Evolutionary conservation across 1,284 basidiomycete species (phyloP).

Genomic region (Caloboletus inedulis): DNA sequence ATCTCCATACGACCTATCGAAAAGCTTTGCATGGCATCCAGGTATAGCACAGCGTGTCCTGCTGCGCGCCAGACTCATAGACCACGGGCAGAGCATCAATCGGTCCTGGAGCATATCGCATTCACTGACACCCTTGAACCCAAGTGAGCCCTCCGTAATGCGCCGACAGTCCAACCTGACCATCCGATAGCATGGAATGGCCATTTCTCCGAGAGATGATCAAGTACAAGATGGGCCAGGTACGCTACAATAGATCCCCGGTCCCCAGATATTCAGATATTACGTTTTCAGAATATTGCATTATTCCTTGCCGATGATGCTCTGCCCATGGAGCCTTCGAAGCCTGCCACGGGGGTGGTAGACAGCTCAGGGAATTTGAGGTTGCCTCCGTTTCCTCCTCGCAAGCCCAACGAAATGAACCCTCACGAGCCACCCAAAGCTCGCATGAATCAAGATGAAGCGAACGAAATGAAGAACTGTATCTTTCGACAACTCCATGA

Average conservation of each 20-base stretch:
- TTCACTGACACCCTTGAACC: slow-evolving; percentile 59
- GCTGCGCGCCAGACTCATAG: slow-evolving; percentile 9
- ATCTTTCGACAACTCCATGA: slow-evolving; percentile 69
- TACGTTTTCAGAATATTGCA: slow-evolving; percentile 50
- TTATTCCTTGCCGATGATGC: slow-evolving; percentile 51
- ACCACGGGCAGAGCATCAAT: slow-evolving; percentile 53
- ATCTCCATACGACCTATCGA: slow-evolving; percentile 15
- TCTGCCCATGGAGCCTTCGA: slow-evolving; percentile 14
- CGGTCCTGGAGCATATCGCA: slow-evolving; percentile 63
- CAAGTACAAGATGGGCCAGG: slow-evolving; percentile 67
- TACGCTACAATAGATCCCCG: slow-evolving; percentile 28
- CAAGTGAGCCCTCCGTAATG: slow-evolving; percentile 45
- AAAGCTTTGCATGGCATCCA: slow-evolving; percentile 44
- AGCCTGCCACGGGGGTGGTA: slow-evolving; percentile 18
- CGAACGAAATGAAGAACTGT: slow-evolving; percentile 52
- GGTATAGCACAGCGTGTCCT: slow-evolving; percentile 34
- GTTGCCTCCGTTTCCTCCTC: slow-evolving; percentile 76
- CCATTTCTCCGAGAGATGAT: slow-evolving; percentile 64
- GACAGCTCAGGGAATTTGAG: slow-evolving; percentile 62
- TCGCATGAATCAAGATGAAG: slow-evolving; percentile 64
- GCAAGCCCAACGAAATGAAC: slow-evolving; percentile 47
- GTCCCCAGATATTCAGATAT: not conserved
- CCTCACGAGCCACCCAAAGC: slow-evolving; percentile 54
- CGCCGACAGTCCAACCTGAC: slow-evolving; percentile 9
- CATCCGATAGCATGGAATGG: slow-evolving; percentile 67